These are phyloP conservation scores for Peziza echinospora DNA, from an alignment of 495 filamentous ascomycete genomes.

Conservation along the genomic window DNA sequence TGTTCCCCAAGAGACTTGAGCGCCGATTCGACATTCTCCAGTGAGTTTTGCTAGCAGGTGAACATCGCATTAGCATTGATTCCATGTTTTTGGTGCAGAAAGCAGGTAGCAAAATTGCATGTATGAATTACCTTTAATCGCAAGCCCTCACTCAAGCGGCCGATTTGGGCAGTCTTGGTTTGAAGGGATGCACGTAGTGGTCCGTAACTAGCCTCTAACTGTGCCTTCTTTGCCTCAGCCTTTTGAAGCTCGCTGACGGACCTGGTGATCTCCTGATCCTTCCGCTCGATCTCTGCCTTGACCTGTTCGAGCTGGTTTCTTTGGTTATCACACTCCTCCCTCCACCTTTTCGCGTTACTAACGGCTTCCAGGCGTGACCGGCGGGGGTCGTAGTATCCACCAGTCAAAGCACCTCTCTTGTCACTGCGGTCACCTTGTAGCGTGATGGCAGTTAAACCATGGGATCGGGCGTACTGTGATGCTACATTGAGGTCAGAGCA, in stretches of 20 bases:
- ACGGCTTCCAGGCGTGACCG: conserved; percentile 69
- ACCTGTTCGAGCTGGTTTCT: conserved; percentile 33
- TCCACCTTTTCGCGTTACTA: conserved; percentile 48
- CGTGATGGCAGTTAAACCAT: conserved; percentile 80
- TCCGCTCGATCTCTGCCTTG: conserved; percentile 41
- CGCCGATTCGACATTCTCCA: conserved; percentile 52
- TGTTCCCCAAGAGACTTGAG: conserved; percentile 55
- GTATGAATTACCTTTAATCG: too few relatives aligned
- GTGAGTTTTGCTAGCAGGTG: conserved; percentile 33
- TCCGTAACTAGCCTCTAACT: conserved; percentile 63
- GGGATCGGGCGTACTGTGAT: conserved; percentile 70
- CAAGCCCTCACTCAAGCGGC: conserved; percentile 51
- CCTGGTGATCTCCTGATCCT: conserved; percentile 70
- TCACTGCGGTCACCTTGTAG: conserved; percentile 83
- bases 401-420: conserved; percentile 82
- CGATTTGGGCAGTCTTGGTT: conserved; percentile 44
- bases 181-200: conserved; percentile 54
- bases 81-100: too few relatives aligned
- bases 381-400: conserved; percentile 71
- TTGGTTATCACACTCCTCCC: conserved; percentile 50
- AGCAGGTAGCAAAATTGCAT: too few relatives aligned
- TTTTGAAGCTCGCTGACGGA: conserved; percentile 65
- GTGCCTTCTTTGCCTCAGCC: conserved; percentile 52
- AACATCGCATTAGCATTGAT: too few relatives aligned
- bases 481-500: conserved; percentile 74